These are phyloP conservation scores for Kwoniella europaea DNA, from an alignment of 768 basidiomycete species.

Conservation along the genomic window DNA sequence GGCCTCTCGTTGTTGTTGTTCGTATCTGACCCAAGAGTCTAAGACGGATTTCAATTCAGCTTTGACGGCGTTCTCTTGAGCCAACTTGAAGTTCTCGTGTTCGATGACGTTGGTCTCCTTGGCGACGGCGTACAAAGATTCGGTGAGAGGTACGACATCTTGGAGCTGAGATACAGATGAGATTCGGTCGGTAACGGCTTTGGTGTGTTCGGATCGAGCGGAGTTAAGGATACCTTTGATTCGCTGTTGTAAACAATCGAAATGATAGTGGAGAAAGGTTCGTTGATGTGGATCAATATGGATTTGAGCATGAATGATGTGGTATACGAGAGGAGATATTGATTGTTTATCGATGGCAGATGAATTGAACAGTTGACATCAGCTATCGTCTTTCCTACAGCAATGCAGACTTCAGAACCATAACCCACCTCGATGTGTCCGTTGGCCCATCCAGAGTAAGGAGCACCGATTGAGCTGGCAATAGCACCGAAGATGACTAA, in stretches of 20 bases:
- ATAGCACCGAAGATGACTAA: conserved; percentile 80
- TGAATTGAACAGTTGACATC: too few relatives aligned
- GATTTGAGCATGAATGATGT: neutral
- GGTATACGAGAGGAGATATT: too few relatives aligned
- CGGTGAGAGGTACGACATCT: conserved; percentile 88
- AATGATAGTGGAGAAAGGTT: neutral
- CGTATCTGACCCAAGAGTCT: conserved; percentile 97
- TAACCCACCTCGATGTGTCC: conserved; percentile 70
- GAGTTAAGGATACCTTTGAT: conserved; percentile 79
- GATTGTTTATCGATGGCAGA: too few relatives aligned
- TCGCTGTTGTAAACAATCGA: conserved; percentile 56
- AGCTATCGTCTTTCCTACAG: too few relatives aligned
- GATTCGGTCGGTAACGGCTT: conserved; percentile 92
- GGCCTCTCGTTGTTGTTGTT: conserved; percentile 93
- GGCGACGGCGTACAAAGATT: conserved; percentile 87
- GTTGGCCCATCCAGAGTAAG: conserved; percentile 91
- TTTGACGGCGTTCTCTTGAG: conserved; percentile 84
- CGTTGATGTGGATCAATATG: neutral
- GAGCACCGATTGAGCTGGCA: conserved; percentile 70
- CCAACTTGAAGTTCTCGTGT: conserved; percentile 83
- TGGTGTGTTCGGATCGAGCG: conserved; percentile 86
- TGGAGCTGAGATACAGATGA: conserved; percentile 89
- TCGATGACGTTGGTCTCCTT: conserved; percentile 96
- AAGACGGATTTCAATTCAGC: conserved; percentile 90
- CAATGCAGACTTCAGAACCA: neutral